Evolutionary conservation across 2,329 filamentous ascomycete genomes (phyloP).

Genomic region (Diplodia corticola): DNA sequence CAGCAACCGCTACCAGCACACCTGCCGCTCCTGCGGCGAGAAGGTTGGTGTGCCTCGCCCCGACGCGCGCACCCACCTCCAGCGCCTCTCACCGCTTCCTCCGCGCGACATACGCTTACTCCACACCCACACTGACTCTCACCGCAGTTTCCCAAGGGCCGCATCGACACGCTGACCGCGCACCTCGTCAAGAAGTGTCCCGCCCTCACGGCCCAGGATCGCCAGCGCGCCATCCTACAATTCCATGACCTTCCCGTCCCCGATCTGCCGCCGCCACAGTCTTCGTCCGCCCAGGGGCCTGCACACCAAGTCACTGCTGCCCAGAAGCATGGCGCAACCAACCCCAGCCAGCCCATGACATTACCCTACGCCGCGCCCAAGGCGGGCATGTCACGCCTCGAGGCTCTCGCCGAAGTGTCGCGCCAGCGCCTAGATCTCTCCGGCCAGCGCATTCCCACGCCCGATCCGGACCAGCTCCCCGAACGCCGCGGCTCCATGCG

Average conservation of each 20-base stretch:
- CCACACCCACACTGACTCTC: conserved; percentile 22
- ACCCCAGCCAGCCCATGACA: conserved; percentile 35
- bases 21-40: conserved; percentile 84
- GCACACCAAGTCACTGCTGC: conserved; percentile 23
- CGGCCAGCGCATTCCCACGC: conserved; percentile 44
- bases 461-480: conserved; percentile 30
- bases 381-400: conserved; percentile 75
- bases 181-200: conserved; percentile 88
- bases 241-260: conserved; percentile 70
- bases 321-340: conserved; percentile 31
- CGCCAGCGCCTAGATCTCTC: conserved; percentile 66
- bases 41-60: conserved; percentile 45
- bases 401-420: conserved; percentile 86
- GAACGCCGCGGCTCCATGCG: conserved; percentile 27
- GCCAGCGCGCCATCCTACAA: conserved; percentile 71
- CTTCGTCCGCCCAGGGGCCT: conserved; percentile 24
- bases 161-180: conserved; percentile 76
- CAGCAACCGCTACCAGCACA: conserved; percentile 89
- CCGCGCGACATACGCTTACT: conserved; percentile 16
- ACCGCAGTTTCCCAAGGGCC: conserved; percentile 74
- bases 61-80: conserved; percentile 9
- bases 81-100: conserved; percentile 21
- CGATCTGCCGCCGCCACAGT: conserved; percentile 48
- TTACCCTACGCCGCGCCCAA: conserved; percentile 48
- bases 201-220: conserved; percentile 71